Evolutionary conservation across 108 stramenopile species (phyloP), one percentile per base, ranked within the genome.

Genomic region (Licmophora abbreviata): DNA sequence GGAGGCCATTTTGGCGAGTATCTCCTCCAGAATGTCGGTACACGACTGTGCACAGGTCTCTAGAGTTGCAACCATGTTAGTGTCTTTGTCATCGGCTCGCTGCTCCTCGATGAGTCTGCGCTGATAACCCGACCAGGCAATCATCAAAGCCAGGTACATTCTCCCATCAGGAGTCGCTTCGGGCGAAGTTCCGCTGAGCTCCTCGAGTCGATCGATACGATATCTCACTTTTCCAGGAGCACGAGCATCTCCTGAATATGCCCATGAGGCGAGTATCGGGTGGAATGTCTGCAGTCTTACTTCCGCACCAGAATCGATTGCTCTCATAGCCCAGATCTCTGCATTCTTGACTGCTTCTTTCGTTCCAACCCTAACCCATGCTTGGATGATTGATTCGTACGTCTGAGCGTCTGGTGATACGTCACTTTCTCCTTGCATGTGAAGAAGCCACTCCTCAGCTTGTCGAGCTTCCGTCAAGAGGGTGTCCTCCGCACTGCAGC

Each of bases 301-400:
- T 24, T 29, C 36, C 29, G 50, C 51, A 21, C 45, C 29, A 21
- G 48, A 40, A n/a, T 27, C 28, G 0, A 66, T 14, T 12, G 64
- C 15, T 12, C 59, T 56, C 31, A 66, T 56, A 4, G 57, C 66
- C 54, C 68, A 58, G 28, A 21, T 33, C 49, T 81, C 79, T 6
- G 81, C 81, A 10, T 63, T 45, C 4, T 66, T 26, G 26, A 89
- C 49, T 3, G 81, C 81, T 27, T 79, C 68, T 15, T 50, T 22
- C 2, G 79, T 83, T 11, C 81, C 79, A 23, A 76, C 81, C 5
- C 77, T 58, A 12, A 77, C 46, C 81, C 76, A 85, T 21, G 81
- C 79, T 45, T 81, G 76, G 45, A 89, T 85, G n/a, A 74, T 51
- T 47, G 69, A 64, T 53, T 85, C 81, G 45, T 75, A 83, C 9